These are phyloP conservation scores for Colletotrichum musicola DNA, from an alignment of 2,329 filamentous ascomycete genomes.

Conservation along the genomic window DNA sequence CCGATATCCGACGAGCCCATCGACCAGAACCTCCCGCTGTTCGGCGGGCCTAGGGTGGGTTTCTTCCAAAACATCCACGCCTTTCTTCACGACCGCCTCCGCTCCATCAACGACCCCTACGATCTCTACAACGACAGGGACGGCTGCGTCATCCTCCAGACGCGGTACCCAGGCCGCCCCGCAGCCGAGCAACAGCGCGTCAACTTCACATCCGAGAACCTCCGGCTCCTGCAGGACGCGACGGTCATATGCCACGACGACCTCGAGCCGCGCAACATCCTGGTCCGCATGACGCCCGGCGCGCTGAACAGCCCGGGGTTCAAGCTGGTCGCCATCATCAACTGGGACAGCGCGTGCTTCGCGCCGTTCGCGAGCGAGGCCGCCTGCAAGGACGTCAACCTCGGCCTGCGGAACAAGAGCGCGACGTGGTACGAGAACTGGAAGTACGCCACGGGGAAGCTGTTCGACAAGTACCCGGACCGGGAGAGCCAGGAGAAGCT, in stretches of 20 bases:
- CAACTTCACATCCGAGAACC: conserved; percentile 12
- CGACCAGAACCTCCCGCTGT: not conserved
- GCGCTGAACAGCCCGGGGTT: not conserved
- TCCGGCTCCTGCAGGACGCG: not conserved
- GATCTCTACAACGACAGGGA: not conserved
- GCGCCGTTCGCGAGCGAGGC: conserved; percentile 15
- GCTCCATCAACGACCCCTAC: not conserved
- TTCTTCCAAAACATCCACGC: not conserved
- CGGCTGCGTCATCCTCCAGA: not conserved
- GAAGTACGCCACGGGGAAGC: not conserved
- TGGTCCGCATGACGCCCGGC: not conserved
- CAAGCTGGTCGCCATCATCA: conserved; percentile 14
- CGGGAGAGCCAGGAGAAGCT: conserved; percentile 7
- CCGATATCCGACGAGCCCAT: not conserved
- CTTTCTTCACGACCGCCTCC: not conserved
- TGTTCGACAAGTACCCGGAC: not conserved
- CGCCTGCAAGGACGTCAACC: not conserved
- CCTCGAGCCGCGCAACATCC: conserved; percentile 25
- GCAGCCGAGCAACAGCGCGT: not conserved
- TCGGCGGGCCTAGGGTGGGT: conserved; percentile 1
- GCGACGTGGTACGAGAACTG: conserved; percentile 25
- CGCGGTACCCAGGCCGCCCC: not conserved
- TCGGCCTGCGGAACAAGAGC: conserved; percentile 9
- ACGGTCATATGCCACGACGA: conserved; percentile 26
- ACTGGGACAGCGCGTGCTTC: conserved; percentile 21